Evolutionary conservation across 805 yeast species (phyloP), one percentile per base, ranked within the genome.

Genomic region (Kodamaea neixiangensis): DNA sequence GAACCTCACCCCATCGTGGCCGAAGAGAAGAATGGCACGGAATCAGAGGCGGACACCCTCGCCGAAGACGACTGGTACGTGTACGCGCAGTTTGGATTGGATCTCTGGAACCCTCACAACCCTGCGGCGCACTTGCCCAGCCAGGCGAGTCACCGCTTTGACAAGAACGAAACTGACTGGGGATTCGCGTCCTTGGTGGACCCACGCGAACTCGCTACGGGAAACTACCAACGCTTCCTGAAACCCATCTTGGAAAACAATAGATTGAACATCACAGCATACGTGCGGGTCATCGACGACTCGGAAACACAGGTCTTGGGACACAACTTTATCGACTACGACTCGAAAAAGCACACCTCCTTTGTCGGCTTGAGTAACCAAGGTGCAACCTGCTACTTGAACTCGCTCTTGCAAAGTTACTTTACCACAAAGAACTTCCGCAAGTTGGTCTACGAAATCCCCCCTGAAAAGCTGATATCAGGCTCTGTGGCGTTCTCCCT

Each of bases 301-400:
- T 83, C 90, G 18, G 61, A 68, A n/a, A 94, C 99, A 0, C 97
- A 97, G 2, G 96, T 92, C 0, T 73, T 94, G 53, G 94, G 97
- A 97, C 96, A 90, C 64, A 87, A 87, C 64, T 90, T 91, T 58
- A 55, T 77, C 38, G 87, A 89, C 61, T 89, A 89, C 68, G 90
- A 94, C 67, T 91, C 97, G 1, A 90, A 91, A 65, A 81, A 84
- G 59, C 83, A 75, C 47, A 89, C 98, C 0, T 97, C 98, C 0
- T 91, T 78, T 64, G 96, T 91, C 7, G 99, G 99, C 1, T 80
- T 94, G 54, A 86, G 83, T 57, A 94, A 94, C 63, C 99, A 94
- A 72, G 99, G 99, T 55, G 99, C 99, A 1, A 94, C 99, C 0
- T 94, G 99, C 67, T 94, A 94, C 69, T 79, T 94, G 64, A 94